Percentiles rank a stretch among this genome's conserved stretches.
Evolutionary conservation across 306 rosid species (phyloP).

Genomic region (Calophaca sinica): DNA sequence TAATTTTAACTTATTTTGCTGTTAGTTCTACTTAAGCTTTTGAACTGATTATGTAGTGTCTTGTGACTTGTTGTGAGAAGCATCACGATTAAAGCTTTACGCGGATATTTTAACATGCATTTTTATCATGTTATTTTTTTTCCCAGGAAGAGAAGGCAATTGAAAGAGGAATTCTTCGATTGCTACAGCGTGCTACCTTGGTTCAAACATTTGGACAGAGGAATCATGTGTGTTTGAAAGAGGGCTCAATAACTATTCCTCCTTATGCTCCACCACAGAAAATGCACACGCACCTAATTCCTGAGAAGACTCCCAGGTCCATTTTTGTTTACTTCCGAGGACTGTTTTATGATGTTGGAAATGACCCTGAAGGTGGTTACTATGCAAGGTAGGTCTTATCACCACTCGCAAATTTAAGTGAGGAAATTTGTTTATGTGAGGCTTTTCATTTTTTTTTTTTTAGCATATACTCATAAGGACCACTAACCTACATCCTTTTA

Average conservation of each 20-base stretch:
- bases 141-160: constrained; percentile 90
- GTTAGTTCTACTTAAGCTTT: not conserved
- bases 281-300: constrained; percentile 82
- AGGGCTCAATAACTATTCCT: constrained; percentile 87
- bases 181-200: constrained; percentile 85
- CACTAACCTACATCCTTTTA: constrained; percentile 5
- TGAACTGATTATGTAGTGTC: constrained; percentile 24
- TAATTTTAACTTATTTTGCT: constrained; percentile 4
- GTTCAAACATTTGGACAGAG: constrained; percentile 93
- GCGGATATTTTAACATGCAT: not conserved
- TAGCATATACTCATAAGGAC: constrained; percentile 20
- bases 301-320: constrained; percentile 83
- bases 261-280: constrained; percentile 97
- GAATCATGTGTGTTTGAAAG: constrained; percentile 90
- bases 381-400: constrained; percentile 76
- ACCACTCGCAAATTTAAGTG: constrained; percentile 16
- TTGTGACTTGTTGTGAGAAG: constrained; percentile 15
- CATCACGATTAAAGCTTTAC: not conserved
- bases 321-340: constrained; percentile 93
- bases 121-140: constrained; percentile 32
- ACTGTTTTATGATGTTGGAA: constrained; percentile 89
- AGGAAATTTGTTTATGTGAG: constrained; percentile 26
- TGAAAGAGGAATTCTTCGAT: constrained; percentile 85
- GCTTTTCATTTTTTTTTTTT: constrained; percentile 17
- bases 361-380: constrained; percentile 97